Percentiles rank a stretch among this genome's conserved stretches.
These are phyloP conservation scores for Chloromonas sp. DNA, from an alignment of 163 green algal species.

Conservation along the genomic window DNA sequence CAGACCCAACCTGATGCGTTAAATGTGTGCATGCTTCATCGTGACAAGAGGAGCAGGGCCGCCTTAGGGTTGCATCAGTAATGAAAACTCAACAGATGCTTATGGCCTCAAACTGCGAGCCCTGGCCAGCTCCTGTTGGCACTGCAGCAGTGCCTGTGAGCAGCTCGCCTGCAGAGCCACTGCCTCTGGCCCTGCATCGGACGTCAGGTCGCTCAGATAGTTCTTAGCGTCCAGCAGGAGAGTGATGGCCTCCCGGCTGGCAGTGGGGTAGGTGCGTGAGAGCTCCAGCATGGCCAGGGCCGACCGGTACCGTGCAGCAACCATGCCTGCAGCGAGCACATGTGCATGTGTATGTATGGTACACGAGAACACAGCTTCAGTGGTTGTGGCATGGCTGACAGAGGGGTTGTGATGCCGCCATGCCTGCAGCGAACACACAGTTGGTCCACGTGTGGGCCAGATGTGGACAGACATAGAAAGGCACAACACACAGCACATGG, in stretches of 20 bases:
- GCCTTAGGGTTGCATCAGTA: too few species aligned
- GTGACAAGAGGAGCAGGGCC: too few species aligned
- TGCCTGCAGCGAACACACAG: neutral
- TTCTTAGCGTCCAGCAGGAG: neutral
- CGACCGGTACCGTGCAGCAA: neutral
- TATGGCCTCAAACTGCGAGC: too few species aligned
- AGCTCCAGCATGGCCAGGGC: slow-evolving; percentile 2
- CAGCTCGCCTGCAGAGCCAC: neutral
- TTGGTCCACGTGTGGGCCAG: too few species aligned
- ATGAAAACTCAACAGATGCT: too few species aligned
- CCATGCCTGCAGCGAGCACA: slow-evolving; percentile 7
- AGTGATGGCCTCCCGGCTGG: neutral
- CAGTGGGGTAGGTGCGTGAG: neutral
- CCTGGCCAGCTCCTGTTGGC: too few species aligned
- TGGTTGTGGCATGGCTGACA: neutral
- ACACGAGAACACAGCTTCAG: neutral
- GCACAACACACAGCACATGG: too few species aligned
- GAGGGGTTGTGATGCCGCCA: neutral
- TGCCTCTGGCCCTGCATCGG: neutral
- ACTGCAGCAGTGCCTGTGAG: too few species aligned
- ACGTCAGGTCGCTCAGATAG: neutral
- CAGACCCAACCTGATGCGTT: too few species aligned
- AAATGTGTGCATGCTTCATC: too few species aligned
- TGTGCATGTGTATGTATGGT: too few species aligned
- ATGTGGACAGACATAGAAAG: too few species aligned